phyloP scores from a whole-genome alignment of 148 eudicot genomes.

The Chenopodium quinoa region DNA sequence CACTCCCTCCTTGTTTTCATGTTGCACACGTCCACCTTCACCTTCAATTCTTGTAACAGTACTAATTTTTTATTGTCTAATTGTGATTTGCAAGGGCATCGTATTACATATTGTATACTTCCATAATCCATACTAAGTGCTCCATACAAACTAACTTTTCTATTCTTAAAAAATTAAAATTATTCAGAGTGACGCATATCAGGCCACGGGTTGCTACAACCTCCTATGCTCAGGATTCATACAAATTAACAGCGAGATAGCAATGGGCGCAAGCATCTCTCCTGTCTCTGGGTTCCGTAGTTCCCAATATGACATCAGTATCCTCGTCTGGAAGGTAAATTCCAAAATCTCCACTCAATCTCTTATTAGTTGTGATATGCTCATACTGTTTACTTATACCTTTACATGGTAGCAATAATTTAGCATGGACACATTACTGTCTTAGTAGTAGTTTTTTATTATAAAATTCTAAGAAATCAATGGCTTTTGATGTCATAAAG shows the following conservation, averaged over 20 bases:
- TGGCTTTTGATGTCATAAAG: conserved; percentile 24
- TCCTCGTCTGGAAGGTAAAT: conserved; percentile 96
- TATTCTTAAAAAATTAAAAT: background rate
- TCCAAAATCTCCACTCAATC: conserved; percentile 22
- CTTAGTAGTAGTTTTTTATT: background rate
- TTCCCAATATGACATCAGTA: conserved; percentile 94
- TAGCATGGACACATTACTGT: background rate
- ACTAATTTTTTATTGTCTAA: background rate
- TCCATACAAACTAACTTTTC: no score
- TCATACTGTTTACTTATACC: background rate
- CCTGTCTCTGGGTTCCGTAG: conserved; percentile 76
- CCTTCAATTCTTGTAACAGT: background rate
- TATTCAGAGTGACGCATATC: conserved; percentile 95
- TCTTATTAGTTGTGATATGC: background rate
- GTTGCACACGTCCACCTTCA: background rate
- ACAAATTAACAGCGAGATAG: conserved; percentile 86
- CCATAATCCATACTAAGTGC: no score
- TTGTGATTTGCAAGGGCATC: background rate
- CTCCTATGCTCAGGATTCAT: conserved; percentile 95
- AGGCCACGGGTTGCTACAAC: conserved; percentile 98
- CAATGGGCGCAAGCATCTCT: conserved; percentile 99
- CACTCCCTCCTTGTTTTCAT: background rate
- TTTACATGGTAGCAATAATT: conserved; percentile 10
- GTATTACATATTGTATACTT: background rate
- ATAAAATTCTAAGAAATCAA: conserved; percentile 8